These are phyloP conservation scores for Populus davidiana DNA, from an alignment of 345 rosid genomes.

Conservation along the genomic window DNA sequence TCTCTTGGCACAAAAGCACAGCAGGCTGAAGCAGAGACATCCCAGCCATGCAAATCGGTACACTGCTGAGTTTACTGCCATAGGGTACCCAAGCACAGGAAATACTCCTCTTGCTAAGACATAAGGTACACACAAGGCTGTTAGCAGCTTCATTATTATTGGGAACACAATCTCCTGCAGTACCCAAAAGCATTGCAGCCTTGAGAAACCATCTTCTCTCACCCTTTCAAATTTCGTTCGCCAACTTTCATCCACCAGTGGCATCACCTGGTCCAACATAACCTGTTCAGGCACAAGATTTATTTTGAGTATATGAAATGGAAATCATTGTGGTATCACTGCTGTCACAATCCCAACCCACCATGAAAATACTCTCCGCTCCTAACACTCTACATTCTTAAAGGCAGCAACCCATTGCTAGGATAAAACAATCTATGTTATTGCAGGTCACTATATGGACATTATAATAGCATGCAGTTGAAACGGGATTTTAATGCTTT, in stretches of 20 bases:
- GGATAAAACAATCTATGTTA: not conserved
- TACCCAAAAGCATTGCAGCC: slow-evolving; percentile 91
- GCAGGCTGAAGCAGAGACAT: slow-evolving; percentile 67
- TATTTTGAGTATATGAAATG: not conserved
- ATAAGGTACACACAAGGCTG: slow-evolving; percentile 93
- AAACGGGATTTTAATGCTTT: not conserved
- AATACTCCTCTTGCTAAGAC: slow-evolving; percentile 90
- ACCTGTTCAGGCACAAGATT: slow-evolving; percentile 44
- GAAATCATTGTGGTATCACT: not conserved
- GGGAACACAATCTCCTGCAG: slow-evolving; percentile 87
- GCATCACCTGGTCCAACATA: slow-evolving; percentile 97
- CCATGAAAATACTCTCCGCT: not conserved
- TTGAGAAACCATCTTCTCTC: slow-evolving; percentile 89
- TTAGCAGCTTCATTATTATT: slow-evolving; percentile 85
- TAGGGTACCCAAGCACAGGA: slow-evolving; percentile 86
- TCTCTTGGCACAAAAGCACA: slow-evolving; percentile 82
- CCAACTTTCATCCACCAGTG: slow-evolving; percentile 91
- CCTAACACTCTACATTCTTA: not conserved
- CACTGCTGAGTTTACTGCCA: slow-evolving; percentile 89
- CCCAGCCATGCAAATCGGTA: slow-evolving; percentile 98
- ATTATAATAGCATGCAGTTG: not conserved
- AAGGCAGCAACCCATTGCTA: not conserved
- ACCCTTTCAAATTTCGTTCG: slow-evolving; percentile 89
- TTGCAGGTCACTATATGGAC: not conserved
- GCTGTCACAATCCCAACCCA: not conserved